These are phyloP conservation scores for Mucor circinelloides DNA, from an alignment of 371 early-diverging fungal genomes.

Conservation along the genomic window DNA sequence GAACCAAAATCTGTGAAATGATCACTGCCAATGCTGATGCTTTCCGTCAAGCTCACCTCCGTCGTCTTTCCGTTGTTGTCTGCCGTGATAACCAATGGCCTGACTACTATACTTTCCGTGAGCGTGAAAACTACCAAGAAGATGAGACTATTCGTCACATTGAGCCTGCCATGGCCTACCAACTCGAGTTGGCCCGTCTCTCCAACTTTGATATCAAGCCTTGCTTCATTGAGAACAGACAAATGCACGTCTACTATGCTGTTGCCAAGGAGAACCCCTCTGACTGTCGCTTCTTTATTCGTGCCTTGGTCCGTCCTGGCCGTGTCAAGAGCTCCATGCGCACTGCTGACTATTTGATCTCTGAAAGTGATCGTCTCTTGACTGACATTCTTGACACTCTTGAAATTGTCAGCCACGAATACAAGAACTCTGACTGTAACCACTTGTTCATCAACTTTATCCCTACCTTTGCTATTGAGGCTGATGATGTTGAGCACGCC, in stretches of 20 bases:
- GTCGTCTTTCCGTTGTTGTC: conserved; percentile 91
- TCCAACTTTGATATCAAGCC: conserved; percentile 96
- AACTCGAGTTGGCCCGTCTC: conserved; percentile 91
- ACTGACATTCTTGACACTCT: conserved; percentile 93
- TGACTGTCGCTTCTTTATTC: conserved; percentile 96
- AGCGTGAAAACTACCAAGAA: conserved; percentile 81
- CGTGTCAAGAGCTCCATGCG: conserved; percentile 76
- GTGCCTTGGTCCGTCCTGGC: conserved; percentile 95
- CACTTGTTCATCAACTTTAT: conserved; percentile 97
- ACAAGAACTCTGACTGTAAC: conserved; percentile 97
- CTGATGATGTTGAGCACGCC: conserved; percentile 81
- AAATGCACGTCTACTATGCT: conserved; percentile 95
- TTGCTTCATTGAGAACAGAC: conserved; percentile 89
- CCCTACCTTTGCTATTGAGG: conserved; percentile 91
- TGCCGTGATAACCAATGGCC: conserved; percentile 83
- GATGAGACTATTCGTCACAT: conserved; percentile 96
- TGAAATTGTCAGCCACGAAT: conserved; percentile 85
- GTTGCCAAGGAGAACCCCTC: conserved; percentile 92
- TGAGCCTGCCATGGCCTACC: conserved; percentile 97
- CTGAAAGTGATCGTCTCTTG: conserved; percentile 90
- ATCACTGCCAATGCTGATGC: conserved; percentile 54
- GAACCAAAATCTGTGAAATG: conserved; percentile 61
- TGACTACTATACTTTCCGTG: conserved; percentile 96
- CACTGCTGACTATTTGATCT: conserved; percentile 91
- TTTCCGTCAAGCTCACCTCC: conserved; percentile 79